Evolutionary conservation across 139 green algal species (phyloP), one percentile per base, ranked within the genome.

Genomic region (Gonium pectorale): DNA sequence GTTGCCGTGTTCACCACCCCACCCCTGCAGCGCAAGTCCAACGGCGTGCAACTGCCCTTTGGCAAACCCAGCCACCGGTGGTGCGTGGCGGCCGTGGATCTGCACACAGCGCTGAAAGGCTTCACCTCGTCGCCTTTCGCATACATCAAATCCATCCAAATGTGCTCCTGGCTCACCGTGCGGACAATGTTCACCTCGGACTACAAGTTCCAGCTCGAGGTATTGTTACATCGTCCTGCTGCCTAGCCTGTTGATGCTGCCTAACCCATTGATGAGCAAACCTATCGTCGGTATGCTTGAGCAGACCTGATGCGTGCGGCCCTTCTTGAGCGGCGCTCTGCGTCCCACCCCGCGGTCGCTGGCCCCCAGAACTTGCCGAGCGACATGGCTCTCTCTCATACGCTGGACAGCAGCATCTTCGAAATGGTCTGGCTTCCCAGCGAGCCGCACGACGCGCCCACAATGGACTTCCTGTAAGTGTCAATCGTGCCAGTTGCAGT

Each of bases 151-250:
- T 73, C 78, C 40, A 75, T 96, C 54, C 91, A 96, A 80, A 79
- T 97, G 15, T 96, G 94, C 68, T 92, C 93, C 3, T 94, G 79
- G 81, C 88, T 97, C 71, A 87, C 79, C 5, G 94, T 96, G 71
- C 87, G 94, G 0, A 90, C 84, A n/a, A 81, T 92, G 33, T 97
- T 95, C 87, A 96, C 92, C 0, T 93, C 88, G 4, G 91, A 95
- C 83, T 68, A 90, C 15, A 86, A 83, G 62, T 96, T 95, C 54
- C 79, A 56, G 29, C 83, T 91, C 40, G 49, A 91, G 87, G 91
- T 93, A 31, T 40, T 80, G n/a, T 11, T 4, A n/a, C n/a, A n/a
- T n/a, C n/a, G n/a, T n/a, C n/a, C n/a, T n/a, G n/a, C n/a, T n/a
- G n/a, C n/a, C n/a, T n/a, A n/a, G n/a, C n/a, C n/a, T n/a, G n/a